phyloP scores from a whole-genome alignment of 169 alveolate species.

The Blepharisma undulans region DNA sequence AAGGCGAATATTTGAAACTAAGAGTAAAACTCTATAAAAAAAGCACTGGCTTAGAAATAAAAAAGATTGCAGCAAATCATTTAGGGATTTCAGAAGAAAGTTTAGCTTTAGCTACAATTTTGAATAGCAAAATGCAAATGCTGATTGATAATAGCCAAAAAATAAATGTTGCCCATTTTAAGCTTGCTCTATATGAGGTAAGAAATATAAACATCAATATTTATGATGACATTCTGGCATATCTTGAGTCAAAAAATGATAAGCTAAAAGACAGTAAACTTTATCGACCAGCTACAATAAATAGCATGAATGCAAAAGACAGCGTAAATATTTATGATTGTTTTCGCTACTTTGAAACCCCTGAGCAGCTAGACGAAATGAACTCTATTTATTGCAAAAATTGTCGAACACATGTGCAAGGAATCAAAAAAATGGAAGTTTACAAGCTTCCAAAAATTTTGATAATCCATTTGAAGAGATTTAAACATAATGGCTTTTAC shows the following conservation, averaged over 20 bases:
- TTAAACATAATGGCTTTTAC: slow-evolving; percentile 59
- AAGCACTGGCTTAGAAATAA: neutral
- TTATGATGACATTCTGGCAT: neutral
- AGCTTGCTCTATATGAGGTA: neutral
- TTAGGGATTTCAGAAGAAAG: neutral
- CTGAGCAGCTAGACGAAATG: slow-evolving; percentile 61
- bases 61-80: neutral
- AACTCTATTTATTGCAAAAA: slow-evolving; percentile 77
- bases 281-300: neutral
- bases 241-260: neutral
- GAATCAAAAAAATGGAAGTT: slow-evolving; percentile 72
- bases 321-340: neutral
- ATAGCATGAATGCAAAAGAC: neutral
- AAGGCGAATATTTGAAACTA: neutral
- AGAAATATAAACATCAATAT: neutral
- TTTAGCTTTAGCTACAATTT: neutral
- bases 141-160: neutral
- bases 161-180: neutral
- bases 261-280: neutral
- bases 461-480: slow-evolving; percentile 81
- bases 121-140: neutral
- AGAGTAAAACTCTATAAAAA: too few relatives aligned
- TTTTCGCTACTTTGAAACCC: neutral
- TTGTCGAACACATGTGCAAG: slow-evolving; percentile 76
- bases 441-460: slow-evolving; percentile 79